These are phyloP conservation scores for Cubamyces sp. DNA, from an alignment of 768 basidiomycete species.

Conservation along the genomic window DNA sequence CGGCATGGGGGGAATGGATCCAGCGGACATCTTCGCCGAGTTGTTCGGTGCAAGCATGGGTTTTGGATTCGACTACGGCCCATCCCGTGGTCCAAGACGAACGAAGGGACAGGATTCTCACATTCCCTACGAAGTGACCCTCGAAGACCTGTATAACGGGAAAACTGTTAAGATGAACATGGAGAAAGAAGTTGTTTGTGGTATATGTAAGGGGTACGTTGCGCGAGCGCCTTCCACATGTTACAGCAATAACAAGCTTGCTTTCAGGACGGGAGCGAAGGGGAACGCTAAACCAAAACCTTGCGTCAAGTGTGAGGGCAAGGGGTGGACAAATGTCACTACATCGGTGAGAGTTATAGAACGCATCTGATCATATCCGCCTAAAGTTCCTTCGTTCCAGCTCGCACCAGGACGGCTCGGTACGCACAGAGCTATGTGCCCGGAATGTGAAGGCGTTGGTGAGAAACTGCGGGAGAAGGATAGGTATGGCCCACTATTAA, in stretches of 20 bases:
- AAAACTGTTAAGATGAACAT: conserved; percentile 87
- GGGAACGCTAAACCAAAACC: conserved; percentile 83
- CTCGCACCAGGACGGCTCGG: conserved; percentile 52
- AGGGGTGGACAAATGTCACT: conserved; percentile 70
- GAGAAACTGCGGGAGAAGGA: conserved; percentile 84
- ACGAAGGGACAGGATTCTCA: conserved; percentile 72
- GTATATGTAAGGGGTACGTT: conserved; percentile 76
- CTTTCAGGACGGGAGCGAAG: conserved; percentile 73
- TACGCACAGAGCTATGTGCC: conserved; percentile 58
- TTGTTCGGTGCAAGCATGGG: conserved; percentile 67
- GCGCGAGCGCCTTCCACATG: conserved; percentile 15
- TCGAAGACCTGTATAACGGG: conserved; percentile 93
- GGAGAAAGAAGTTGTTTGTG: conserved; percentile 84
- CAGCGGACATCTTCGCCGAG: conserved; percentile 73
- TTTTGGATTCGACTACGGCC: conserved; percentile 68
- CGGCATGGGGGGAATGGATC: conserved; percentile 48
- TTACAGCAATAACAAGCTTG: too few species aligned
- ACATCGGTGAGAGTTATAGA: conserved; percentile 46
- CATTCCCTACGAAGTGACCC: conserved; percentile 80
- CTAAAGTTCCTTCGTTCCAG: conserved; percentile 28
- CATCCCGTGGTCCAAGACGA: conserved; percentile 44
- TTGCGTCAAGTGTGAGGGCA: conserved; percentile 82
- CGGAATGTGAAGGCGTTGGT: conserved; percentile 72
- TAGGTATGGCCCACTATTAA: conserved; percentile 47
- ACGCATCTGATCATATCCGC: conserved; percentile 1